Evolutionary conservation across 2,329 filamentous ascomycete species (phyloP).

Genomic region (Alternaria postmessia): DNA sequence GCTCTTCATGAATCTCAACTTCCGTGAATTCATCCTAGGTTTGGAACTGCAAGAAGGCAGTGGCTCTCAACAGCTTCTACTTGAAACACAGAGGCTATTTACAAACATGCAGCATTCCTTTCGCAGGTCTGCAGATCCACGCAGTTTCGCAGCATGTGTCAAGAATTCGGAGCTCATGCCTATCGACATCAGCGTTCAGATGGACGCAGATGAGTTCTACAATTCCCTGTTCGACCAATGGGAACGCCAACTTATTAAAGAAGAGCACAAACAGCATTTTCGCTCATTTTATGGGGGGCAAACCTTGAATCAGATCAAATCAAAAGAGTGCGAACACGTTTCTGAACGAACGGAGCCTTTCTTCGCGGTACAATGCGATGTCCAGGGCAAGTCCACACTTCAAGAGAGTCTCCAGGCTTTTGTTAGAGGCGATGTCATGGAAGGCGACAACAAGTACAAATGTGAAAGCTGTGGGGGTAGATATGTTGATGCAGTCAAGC

Average conservation of each 20-base stretch:
- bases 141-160: slow-evolving; percentile 75
- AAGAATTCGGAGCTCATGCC: slow-evolving; percentile 81
- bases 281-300: slow-evolving; percentile 89
- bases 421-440: slow-evolving; percentile 94
- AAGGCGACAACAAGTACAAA: slow-evolving; percentile 98
- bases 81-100: slow-evolving; percentile 82
- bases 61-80: slow-evolving; percentile 72
- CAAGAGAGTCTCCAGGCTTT: slow-evolving; percentile 93
- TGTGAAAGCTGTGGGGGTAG: slow-evolving; percentile 88
- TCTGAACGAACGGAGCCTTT: slow-evolving; percentile 91
- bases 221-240: slow-evolving; percentile 91
- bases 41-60: slow-evolving; percentile 61
- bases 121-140: slow-evolving; percentile 75
- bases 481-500: slow-evolving; percentile 87
- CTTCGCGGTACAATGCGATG: slow-evolving; percentile 93
- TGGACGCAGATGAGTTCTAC: slow-evolving; percentile 99
- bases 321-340: slow-evolving; percentile 91
- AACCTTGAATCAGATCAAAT: slow-evolving; percentile 93
- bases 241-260: slow-evolving; percentile 78
- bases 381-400: slow-evolving; percentile 86
- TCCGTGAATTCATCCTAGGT: slow-evolving; percentile 81
- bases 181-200: slow-evolving; percentile 89
- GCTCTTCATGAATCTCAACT: slow-evolving; percentile 92
- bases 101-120: slow-evolving; percentile 84
- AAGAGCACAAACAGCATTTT: slow-evolving; percentile 74